Evolutionary conservation across 805 yeast species (phyloP).

Genomic region (Wickerhamomyces tratensis): DNA sequence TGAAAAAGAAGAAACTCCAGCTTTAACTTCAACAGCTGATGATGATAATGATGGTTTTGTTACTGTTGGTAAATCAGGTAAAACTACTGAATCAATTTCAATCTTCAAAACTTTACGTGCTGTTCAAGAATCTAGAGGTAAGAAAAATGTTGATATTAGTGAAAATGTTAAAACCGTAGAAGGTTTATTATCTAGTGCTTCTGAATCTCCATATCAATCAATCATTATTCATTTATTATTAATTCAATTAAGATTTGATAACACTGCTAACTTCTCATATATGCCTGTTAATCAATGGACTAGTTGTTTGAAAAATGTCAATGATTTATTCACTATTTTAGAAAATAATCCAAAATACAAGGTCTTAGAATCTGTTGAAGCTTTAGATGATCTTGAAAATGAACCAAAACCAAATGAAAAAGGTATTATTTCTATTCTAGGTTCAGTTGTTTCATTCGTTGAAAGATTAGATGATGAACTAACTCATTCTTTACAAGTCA

Average conservation of each 20-base stretch:
- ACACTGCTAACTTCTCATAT: conserved; percentile 52
- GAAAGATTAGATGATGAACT: conserved; percentile 96
- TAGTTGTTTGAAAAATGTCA: conserved; percentile 51
- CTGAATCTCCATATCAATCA: conserved; percentile 57
- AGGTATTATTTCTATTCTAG: conserved; percentile 70
- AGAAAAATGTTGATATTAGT: conserved; percentile 77
- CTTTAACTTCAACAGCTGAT: conserved; percentile 19
- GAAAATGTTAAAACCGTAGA: conserved; percentile 74
- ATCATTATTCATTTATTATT: conserved; percentile 72
- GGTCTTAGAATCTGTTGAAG: conserved; percentile 65
- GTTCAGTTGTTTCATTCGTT: conserved; percentile 77
- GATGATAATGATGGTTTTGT: conserved; percentile 18
- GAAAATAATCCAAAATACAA: conserved; percentile 56
- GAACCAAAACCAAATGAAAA: conserved; percentile 56
- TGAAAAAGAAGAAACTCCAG: conserved; percentile 36
- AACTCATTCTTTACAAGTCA: conserved; percentile 73
- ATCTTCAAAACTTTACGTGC: conserved; percentile 67
- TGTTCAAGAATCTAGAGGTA: conserved; percentile 87
- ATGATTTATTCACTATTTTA: conserved; percentile 53
- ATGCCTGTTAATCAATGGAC: conserved; percentile 83
- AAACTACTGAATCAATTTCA: conserved; percentile 11
- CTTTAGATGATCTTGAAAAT: conserved; percentile 60
- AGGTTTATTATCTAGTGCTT: conserved; percentile 37
- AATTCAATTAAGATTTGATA: conserved; percentile 83
- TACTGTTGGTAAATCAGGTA: conserved; percentile 25